Conservation (phyloP, 805 yeast species). For the Myxozyma udenii region DNA sequence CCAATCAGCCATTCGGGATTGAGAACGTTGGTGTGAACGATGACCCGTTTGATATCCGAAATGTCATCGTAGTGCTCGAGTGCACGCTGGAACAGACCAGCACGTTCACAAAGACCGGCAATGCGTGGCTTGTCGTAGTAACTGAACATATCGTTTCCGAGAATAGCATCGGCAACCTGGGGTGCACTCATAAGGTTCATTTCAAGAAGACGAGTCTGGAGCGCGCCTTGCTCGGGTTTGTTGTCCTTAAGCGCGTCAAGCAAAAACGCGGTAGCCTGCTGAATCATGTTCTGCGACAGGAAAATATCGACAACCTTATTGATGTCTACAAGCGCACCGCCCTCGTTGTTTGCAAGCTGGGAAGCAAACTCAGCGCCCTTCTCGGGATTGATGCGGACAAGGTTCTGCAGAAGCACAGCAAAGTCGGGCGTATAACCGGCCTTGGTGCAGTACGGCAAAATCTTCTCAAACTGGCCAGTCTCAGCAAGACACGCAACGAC, state of each 20-base stretch:
- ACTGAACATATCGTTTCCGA: constrained; percentile 92
- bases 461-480: constrained; percentile 93
- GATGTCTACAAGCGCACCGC: constrained; percentile 61
- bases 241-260: constrained; percentile 93
- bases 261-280: constrained; percentile 96
- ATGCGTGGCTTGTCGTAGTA: constrained; percentile 92
- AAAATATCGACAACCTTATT: constrained; percentile 90
- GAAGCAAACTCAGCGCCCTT: constrained; percentile 97
- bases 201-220: constrained; percentile 92
- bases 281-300: constrained; percentile 88
- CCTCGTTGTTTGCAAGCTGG: constrained; percentile 66
- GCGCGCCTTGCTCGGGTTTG: constrained; percentile 89
- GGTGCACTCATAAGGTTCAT: constrained; percentile 94
- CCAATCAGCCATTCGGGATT: constrained; percentile 92
- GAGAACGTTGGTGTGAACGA: constrained; percentile 77
- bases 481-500: constrained; percentile 92
- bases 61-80: constrained; percentile 92
- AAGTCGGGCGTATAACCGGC: constrained; percentile 87
- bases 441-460: constrained; percentile 87
- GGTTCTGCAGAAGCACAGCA: constrained; percentile 81
- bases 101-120: constrained; percentile 89
- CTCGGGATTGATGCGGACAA: constrained; percentile 92
- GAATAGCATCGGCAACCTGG: constrained; percentile 98
- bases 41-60: constrained; percentile 91
- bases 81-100: constrained; percentile 94